Conservation (phyloP, 352 stramenopile genomes). For the Pythium rishiriense region DNA sequence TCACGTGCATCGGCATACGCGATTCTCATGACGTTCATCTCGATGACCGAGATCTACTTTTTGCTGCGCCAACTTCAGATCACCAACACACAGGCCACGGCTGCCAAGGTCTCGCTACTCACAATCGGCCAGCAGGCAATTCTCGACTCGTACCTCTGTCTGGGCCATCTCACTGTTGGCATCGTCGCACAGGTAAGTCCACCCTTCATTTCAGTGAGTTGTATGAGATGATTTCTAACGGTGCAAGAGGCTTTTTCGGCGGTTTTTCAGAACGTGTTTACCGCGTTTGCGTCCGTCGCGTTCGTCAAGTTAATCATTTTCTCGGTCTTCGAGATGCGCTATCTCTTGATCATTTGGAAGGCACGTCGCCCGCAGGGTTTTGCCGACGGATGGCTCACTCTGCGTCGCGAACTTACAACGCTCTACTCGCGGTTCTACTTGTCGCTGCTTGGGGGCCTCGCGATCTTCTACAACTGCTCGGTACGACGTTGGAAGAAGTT, state of each 20-base stretch:
- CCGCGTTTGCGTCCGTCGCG: conserved; percentile 93
- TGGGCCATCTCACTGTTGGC: conserved; percentile 94
- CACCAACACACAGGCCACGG: conserved; percentile 82
- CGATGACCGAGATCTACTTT: conserved; percentile 86
- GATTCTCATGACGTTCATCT: conserved; percentile 85
- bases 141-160: conserved; percentile 94
- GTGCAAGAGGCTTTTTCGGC: conserved; percentile 33
- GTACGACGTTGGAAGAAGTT: conserved; percentile 26
- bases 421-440: conserved; percentile 97
- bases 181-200: conserved; percentile 74
- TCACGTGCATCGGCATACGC: conserved; percentile 77
- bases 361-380: conserved; percentile 87
- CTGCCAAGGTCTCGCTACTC: conserved; percentile 77
- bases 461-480: conserved; percentile 92
- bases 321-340: conserved; percentile 98
- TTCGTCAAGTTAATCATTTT: conserved; percentile 99
- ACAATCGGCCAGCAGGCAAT: conserved; percentile 87
- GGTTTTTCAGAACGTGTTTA: conserved; percentile 91
- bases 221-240: not conserved
- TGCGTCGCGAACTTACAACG: conserved; percentile 92
- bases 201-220: not conserved
- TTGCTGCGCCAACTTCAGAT: conserved; percentile 84
- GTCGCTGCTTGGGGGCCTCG: conserved; percentile 88
- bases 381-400: conserved; percentile 80
- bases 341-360: conserved; percentile 97